Conservation (phyloP, 768 basidiomycete genomes). For the Lentinula sp. region DNA sequence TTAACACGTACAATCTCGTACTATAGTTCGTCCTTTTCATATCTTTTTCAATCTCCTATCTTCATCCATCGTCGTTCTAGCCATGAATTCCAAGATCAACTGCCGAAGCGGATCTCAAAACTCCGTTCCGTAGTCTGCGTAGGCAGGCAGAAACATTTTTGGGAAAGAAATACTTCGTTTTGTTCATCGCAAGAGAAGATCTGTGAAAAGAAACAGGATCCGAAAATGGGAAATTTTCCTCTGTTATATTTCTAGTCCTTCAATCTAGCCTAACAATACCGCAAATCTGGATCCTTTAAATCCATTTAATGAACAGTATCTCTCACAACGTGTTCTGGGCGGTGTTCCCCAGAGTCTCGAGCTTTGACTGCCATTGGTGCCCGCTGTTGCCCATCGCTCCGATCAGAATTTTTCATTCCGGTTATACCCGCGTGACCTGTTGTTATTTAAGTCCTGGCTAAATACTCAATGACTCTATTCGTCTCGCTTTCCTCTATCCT, state of each 20-base stretch:
- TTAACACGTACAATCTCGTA: neutral
- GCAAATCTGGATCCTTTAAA: neutral
- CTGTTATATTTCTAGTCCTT: neutral
- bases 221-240: neutral
- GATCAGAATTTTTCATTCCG: constrained; percentile 7
- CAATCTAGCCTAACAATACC: neutral
- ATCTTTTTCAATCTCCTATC: neutral
- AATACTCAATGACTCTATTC: neutral
- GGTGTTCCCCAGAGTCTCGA: neutral
- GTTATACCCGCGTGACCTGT: constrained; percentile 7
- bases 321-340: neutral
- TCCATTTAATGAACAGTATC: neutral
- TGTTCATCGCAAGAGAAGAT: neutral
- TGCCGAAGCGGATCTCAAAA: neutral
- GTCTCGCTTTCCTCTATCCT: neutral
- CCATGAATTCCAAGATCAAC: neutral
- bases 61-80: neutral
- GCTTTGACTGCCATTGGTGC: neutral
- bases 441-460: neutral
- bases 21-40: neutral
- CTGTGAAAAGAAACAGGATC: neutral
- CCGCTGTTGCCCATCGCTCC: neutral
- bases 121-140: neutral
- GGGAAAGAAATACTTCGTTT: neutral
- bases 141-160: neutral